Percentiles rank a stretch among this genome's conserved stretches.
Conservation (phyloP, 2,329 filamentous ascomycete genomes). For the Cladobotryum mycophilum region DNA sequence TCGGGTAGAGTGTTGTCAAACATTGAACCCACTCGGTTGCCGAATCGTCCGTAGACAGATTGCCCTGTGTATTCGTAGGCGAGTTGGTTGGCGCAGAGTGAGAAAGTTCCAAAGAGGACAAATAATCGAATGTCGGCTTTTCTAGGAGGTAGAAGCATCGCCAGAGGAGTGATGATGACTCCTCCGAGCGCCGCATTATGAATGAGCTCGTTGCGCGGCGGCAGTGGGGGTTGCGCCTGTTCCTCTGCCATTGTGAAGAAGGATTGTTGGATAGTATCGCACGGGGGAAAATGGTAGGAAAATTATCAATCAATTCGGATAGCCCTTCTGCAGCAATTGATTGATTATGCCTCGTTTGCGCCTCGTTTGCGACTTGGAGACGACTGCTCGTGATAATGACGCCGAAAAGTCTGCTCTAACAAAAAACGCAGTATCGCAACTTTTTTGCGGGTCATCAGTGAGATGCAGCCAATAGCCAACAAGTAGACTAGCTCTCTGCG, state of each 20-base stretch:
- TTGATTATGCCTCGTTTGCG: background rate
- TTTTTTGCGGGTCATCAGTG: slow-evolving; percentile 8
- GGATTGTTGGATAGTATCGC: background rate
- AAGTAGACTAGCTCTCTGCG: too few relatives aligned
- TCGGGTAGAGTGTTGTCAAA: slow-evolving; percentile 52
- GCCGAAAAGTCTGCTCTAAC: background rate
- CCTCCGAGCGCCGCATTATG: slow-evolving; percentile 44
- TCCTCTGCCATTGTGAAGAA: slow-evolving; percentile 22
- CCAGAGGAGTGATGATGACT: slow-evolving; percentile 41
- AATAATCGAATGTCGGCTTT: slow-evolving; percentile 45
- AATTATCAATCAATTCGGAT: too few relatives aligned
- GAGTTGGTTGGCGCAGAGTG: slow-evolving; percentile 50
- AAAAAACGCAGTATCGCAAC: slow-evolving; percentile 4
- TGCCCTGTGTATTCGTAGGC: slow-evolving; percentile 50
- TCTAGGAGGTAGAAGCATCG: slow-evolving; percentile 46
- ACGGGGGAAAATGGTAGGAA: too few relatives aligned
- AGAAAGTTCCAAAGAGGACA: slow-evolving; percentile 43
- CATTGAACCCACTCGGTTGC: slow-evolving; percentile 36
- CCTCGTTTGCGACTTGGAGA: background rate
- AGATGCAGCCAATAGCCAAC: background rate
- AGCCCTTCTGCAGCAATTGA: too few relatives aligned
- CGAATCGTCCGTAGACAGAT: slow-evolving; percentile 44
- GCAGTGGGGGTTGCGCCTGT: slow-evolving; percentile 22
- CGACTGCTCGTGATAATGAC: background rate
- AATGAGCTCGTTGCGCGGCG: slow-evolving; percentile 30